Evolutionary conservation across 495 filamentous ascomycete species (phyloP).

Genomic region (Penicilliopsis zonata): DNA sequence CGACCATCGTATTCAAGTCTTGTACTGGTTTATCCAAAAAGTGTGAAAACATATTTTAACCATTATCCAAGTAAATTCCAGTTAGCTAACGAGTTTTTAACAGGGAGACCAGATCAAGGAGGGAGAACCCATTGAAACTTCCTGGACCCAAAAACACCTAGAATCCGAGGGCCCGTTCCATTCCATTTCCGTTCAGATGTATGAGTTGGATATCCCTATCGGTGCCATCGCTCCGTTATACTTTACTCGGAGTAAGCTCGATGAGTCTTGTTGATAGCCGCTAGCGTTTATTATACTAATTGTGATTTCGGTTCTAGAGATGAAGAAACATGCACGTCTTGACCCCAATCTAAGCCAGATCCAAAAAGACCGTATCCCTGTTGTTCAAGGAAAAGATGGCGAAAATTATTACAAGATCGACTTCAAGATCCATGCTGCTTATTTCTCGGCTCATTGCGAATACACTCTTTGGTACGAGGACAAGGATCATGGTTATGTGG

Average conservation of each 20-base stretch:
- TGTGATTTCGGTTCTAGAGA: constrained; percentile 3
- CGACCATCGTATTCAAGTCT: constrained; percentile 6
- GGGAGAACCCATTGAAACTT: constrained; percentile 6
- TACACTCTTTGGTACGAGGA: constrained; percentile 13
- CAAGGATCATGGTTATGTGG: constrained; percentile 15
- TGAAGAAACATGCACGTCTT: constrained; percentile 6
- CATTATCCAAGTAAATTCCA: too few species aligned
- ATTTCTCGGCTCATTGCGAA: constrained; percentile 14
- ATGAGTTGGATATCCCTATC: constrained; percentile 4
- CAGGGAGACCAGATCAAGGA: constrained; percentile 14
- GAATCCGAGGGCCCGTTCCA: constrained; percentile 5
- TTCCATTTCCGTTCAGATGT: constrained; percentile 5
- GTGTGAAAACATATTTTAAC: constrained; percentile 4
- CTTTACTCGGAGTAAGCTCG: constrained; percentile 6
- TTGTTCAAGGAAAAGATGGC: constrained; percentile 8
- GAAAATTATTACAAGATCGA: constrained; percentile 10
- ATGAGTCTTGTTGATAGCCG: background rate
- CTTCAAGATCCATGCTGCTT: constrained; percentile 13
- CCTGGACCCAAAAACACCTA: constrained; percentile 4
- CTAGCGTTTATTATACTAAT: too few species aligned
- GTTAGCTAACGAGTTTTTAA: background rate
- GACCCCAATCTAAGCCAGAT: constrained; percentile 1
- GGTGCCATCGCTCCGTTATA: constrained; percentile 4
- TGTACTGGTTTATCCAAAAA: constrained; percentile 19
- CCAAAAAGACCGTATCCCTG: constrained; percentile 4